These are phyloP conservation scores for Euphorbia peplus DNA, from an alignment of 345 rosid species.

Conservation along the genomic window DNA sequence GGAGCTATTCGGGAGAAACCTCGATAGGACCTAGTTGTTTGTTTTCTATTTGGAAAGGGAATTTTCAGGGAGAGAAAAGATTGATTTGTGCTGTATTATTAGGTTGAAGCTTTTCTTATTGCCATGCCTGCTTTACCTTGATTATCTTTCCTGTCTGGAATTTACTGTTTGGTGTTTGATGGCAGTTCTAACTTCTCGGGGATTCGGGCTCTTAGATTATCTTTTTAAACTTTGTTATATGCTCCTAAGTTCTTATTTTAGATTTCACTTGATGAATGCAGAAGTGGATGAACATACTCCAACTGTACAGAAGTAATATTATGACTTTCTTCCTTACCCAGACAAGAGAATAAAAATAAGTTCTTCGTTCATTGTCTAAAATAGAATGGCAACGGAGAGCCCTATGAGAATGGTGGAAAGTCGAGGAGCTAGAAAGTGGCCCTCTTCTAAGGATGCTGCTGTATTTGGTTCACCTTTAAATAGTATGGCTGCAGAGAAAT, in stretches of 20 bases:
- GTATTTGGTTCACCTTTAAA: conserved; percentile 49
- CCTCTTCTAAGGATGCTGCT: conserved; percentile 50
- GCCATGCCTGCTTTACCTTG: not conserved
- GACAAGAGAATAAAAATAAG: not conserved
- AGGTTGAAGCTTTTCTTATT: not conserved
- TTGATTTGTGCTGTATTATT: not conserved
- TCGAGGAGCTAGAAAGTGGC: conserved; percentile 54
- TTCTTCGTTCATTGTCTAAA: not conserved
- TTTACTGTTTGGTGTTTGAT: not conserved
- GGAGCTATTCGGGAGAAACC: too few relatives aligned
- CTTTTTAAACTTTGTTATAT: not conserved
- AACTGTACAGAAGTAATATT: not conserved
- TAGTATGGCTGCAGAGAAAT: conserved; percentile 65
- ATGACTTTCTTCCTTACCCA: not conserved
- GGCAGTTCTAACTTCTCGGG: not conserved
- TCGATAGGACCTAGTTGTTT: not conserved
- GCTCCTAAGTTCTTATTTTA: not conserved
- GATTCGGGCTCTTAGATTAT: not conserved
- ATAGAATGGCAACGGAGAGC: conserved; percentile 82
- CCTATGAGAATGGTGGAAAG: conserved; percentile 75
- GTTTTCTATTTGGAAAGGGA: not conserved
- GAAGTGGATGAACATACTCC: conserved; percentile 3
- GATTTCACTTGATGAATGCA: conserved; percentile 13
- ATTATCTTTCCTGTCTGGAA: not conserved
- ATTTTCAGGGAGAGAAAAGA: not conserved